Percentiles rank a stretch among this genome's conserved stretches.
phyloP scores from a whole-genome alignment of 2,329 filamentous ascomycete genomes.

The Grosmannia serpens region DNA sequence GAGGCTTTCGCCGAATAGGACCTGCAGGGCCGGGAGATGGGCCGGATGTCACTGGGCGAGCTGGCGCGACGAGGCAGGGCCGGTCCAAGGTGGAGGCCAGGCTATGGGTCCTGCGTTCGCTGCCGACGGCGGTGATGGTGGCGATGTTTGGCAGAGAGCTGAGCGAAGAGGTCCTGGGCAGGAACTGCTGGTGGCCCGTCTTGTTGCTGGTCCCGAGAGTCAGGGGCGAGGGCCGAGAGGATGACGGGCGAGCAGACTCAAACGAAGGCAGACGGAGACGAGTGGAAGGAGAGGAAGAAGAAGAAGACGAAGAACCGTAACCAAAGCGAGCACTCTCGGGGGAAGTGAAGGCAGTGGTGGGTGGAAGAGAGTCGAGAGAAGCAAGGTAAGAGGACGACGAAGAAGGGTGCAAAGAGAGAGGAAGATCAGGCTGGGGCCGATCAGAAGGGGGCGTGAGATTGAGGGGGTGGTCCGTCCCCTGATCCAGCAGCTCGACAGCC shows the following conservation, averaged over 20 bases:
- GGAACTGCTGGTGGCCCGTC: background rate
- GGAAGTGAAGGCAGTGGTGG: constrained; percentile 1
- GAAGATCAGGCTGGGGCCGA: background rate
- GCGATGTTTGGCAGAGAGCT: constrained; percentile 4
- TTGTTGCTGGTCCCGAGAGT: background rate
- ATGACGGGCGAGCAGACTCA: background rate
- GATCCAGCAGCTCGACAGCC: constrained; percentile 5
- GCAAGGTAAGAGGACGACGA: background rate
- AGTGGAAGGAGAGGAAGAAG: background rate
- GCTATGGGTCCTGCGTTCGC: constrained; percentile 5
- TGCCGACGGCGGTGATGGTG: background rate
- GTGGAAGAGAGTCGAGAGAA: background rate
- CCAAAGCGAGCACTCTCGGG: background rate
- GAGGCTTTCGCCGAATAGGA: constrained; percentile 46
- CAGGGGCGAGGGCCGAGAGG: constrained; percentile 6
- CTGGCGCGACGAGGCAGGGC: background rate
- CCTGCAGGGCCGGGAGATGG: background rate
- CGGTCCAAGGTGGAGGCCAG: background rate
- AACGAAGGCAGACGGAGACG: background rate
- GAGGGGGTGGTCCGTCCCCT: constrained; percentile 4
- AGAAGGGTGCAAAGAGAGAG: background rate
- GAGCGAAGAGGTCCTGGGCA: constrained; percentile 6
- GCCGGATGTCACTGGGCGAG: background rate
- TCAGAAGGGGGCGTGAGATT: background rate
- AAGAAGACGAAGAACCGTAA: background rate